phyloP scores from a whole-genome alignment of 192 early-diverging fungal species.

The Jimgerdemannia flammicorona region DNA sequence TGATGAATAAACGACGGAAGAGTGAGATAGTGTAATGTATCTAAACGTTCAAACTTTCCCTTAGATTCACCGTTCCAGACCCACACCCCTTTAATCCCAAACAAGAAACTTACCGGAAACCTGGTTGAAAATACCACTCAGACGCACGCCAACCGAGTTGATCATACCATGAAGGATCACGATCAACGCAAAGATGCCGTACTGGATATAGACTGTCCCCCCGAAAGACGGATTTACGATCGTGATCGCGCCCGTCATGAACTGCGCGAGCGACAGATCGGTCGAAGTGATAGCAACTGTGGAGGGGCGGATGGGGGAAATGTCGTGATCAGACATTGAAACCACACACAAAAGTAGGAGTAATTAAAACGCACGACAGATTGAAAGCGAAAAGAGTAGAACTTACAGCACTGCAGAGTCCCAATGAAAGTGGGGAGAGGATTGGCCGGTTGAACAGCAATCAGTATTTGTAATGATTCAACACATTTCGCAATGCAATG shows the following conservation, averaged over 20 bases:
- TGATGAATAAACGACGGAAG: neutral
- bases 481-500: neutral
- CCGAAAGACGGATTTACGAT: slow-evolving; percentile 26
- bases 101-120: slow-evolving; percentile 27
- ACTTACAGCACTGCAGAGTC: neutral
- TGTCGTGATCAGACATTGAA: neutral
- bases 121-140: slow-evolving; percentile 51
- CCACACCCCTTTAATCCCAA: neutral
- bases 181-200: slow-evolving; percentile 48
- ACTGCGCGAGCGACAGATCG: slow-evolving; percentile 46
- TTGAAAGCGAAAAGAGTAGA: neutral
- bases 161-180: slow-evolving; percentile 46
- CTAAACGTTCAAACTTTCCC: no score
- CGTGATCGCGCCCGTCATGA: slow-evolving; percentile 38
- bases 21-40: neutral
- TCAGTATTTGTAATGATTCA: no score
- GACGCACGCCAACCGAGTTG: slow-evolving; percentile 46
- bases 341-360: neutral
- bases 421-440: neutral
- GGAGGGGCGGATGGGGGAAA: neutral
- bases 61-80: no score
- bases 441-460: no score
- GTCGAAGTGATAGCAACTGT: slow-evolving; percentile 37
- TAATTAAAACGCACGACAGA: neutral
- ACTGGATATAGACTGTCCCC: slow-evolving; percentile 41